These are phyloP conservation scores for Vitis hybrid DNA, from an alignment of 177 flowering plant species.

Conservation along the genomic window DNA sequence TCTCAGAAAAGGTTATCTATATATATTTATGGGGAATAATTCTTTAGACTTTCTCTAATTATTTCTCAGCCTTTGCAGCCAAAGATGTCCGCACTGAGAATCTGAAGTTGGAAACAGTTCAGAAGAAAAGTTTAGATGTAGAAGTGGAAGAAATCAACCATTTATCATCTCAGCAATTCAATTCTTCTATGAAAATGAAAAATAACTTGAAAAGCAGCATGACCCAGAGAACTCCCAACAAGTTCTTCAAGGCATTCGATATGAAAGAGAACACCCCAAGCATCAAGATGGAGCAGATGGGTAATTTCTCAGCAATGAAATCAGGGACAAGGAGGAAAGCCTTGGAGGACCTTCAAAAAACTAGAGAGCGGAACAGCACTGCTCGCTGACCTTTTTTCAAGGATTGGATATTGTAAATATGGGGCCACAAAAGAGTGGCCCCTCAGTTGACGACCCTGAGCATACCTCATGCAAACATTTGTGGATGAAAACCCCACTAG, in stretches of 20 bases:
- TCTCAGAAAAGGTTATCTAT: too few relatives aligned
- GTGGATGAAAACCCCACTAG: too few relatives aligned
- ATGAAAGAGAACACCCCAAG: slow-evolving; percentile 29
- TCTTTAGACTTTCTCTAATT: not conserved
- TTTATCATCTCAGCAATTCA: slow-evolving; percentile 5
- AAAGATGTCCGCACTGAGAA: not conserved
- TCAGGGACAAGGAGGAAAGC: slow-evolving; percentile 23
- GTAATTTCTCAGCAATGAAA: slow-evolving; percentile 11
- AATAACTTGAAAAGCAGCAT: slow-evolving; percentile 1
- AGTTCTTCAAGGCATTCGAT: slow-evolving; percentile 3
- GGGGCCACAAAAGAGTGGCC: too few relatives aligned
- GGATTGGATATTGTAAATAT: too few relatives aligned
- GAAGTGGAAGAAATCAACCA: not conserved
- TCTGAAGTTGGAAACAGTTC: not conserved
- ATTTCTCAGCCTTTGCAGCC: slow-evolving; percentile 1
- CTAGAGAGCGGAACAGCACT: slow-evolving; percentile 2
- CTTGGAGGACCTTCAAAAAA: slow-evolving; percentile 21
- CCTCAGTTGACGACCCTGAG: not conserved
- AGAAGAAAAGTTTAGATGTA: not conserved
- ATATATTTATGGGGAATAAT: not conserved
- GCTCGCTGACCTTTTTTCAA: not conserved
- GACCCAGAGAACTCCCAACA: slow-evolving; percentile 17
- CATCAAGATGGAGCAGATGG: slow-evolving; percentile 10
- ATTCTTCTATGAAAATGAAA: slow-evolving; percentile 1
- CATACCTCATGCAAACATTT: slow-evolving; percentile 10